Base-by-base conservation (phyloP, 441 rosid genomes). In the Adansonia grandidieri region DNA sequence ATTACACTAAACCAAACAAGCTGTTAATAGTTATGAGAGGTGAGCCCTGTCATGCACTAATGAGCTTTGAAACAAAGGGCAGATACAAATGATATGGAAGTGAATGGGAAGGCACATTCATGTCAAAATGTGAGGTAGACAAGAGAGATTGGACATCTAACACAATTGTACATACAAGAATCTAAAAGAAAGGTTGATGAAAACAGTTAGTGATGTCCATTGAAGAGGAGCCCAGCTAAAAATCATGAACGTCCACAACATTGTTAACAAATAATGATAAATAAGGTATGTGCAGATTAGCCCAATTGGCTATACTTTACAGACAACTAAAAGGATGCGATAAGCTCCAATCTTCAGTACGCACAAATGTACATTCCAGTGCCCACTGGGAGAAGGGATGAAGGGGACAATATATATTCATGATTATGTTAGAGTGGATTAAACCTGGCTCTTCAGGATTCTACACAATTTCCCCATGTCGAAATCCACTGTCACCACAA, bases 381-480 rank as follows among this genome's bases (percentile, higher is more conserved):
- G 78, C 84, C 86, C 65, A 50, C 65, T 48, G 74, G 63, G 56
- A 79, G 68, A 78, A 80, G 32, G 32, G 32, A 28, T 28, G 32
- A 28, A 28, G 32, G 80, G 86, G 81, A 80, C 78, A 47, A 80
- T 81, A 79, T 73, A 80, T 84, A 81, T 81, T 84, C 86, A 80
- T 42, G 75, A 77, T 80, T 80, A 85, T 70, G 89, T 87, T 84
- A 87, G 85, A 74, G 74, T 11, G 73, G 76, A 82, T 86, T 80
- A 28, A 83, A 78, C 83, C 78, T 7, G 51, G 80, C 80, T 84
- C 78, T 74, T 60, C 78, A 72, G 50, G 76, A 75, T 75, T 79
- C 84, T 90, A 94, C 81, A 89, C 87, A 84, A 92, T 92, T 89
- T 90, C 98, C 73, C 90, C 95, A 28, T 89, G 93, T 86, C 93